These are phyloP conservation scores for Fistulinella prunicolor DNA, from an alignment of 768 basidiomycete species.

Conservation along the genomic window DNA sequence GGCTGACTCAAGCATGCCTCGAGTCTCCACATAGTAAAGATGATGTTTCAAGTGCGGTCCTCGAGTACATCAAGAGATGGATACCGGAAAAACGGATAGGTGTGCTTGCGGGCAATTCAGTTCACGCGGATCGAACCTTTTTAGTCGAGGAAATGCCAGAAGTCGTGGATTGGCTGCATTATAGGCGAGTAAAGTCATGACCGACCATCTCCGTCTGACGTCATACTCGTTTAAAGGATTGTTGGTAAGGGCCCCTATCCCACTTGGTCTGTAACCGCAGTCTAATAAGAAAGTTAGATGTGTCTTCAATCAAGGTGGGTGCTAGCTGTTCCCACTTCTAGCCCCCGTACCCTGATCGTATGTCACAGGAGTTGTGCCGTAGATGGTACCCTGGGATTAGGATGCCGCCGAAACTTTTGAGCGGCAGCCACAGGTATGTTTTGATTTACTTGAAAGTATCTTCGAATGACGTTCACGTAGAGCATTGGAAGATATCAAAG, in stretches of 20 bases:
- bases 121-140: conserved; percentile 78
- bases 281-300: conserved; percentile 46
- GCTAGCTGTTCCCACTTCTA: not conserved
- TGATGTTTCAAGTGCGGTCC: conserved; percentile 56
- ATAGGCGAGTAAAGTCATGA: conserved; percentile 47
- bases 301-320: conserved; percentile 75
- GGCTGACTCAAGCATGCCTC: conserved; percentile 77
- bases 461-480: conserved; percentile 35
- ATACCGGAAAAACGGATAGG: conserved; percentile 61
- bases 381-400: conserved; percentile 60
- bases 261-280: not conserved
- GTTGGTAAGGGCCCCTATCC: conserved; percentile 51
- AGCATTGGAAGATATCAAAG: conserved; percentile 77
- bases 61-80: conserved; percentile 83
- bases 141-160: conserved; percentile 78
- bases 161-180: conserved; percentile 76
- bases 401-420: conserved; percentile 26
- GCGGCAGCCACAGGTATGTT: conserved; percentile 57
- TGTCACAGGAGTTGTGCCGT: conserved; percentile 60
- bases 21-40: conserved; percentile 62
- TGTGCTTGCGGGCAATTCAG: conserved; percentile 84
- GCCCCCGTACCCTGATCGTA: not conserved
- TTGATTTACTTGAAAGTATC: not conserved
- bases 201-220: not conserved
- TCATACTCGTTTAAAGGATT: conserved; percentile 42